Evolutionary conservation across 2,329 filamentous ascomycete species (phyloP).

Genomic region (Emergomyces africanus): DNA sequence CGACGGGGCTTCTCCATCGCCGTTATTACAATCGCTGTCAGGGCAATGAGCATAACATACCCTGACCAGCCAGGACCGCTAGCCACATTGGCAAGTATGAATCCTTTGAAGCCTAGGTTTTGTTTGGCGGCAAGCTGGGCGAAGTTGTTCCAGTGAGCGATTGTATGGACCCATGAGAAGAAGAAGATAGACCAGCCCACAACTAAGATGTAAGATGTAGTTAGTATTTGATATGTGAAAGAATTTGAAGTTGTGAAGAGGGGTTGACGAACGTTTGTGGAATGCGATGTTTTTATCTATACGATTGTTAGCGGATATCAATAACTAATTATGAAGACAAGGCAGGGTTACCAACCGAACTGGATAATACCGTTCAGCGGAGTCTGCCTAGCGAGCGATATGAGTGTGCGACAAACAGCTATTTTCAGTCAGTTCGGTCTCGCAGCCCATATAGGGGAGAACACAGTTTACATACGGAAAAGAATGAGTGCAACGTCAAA

Average conservation of each 20-base stretch:
- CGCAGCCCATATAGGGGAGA: neutral
- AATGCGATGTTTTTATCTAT: slow-evolving; percentile 76
- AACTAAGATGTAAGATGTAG: slow-evolving; percentile 19
- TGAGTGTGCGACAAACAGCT: slow-evolving; percentile 69
- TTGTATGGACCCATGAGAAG: slow-evolving; percentile 75
- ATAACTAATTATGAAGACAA: neutral
- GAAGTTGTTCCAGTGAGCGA: slow-evolving; percentile 81
- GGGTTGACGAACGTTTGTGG: slow-evolving; percentile 46
- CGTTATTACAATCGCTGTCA: slow-evolving; percentile 68
- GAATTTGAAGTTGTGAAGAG: neutral
- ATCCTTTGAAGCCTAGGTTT: slow-evolving; percentile 65
- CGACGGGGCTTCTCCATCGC: slow-evolving; percentile 65
- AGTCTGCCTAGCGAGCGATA: slow-evolving; percentile 67
- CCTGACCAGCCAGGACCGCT: slow-evolving; percentile 77
- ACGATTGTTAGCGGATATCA: neutral
- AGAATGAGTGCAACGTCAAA: slow-evolving; percentile 70
- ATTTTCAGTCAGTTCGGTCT: slow-evolving; percentile 5
- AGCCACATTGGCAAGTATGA: slow-evolving; percentile 61
- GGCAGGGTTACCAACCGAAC: slow-evolving; percentile 35
- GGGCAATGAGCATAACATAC: slow-evolving; percentile 66
- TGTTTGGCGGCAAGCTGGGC: slow-evolving; percentile 63
- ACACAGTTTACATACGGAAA: slow-evolving; percentile 35
- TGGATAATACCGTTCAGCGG: slow-evolving; percentile 77
- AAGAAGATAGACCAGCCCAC: slow-evolving; percentile 82
- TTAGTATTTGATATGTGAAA: slow-evolving; percentile 3